Evolutionary conservation across 768 basidiomycete genomes (phyloP), one percentile per base, ranked within the genome.

Genomic region (Mycena venus): DNA sequence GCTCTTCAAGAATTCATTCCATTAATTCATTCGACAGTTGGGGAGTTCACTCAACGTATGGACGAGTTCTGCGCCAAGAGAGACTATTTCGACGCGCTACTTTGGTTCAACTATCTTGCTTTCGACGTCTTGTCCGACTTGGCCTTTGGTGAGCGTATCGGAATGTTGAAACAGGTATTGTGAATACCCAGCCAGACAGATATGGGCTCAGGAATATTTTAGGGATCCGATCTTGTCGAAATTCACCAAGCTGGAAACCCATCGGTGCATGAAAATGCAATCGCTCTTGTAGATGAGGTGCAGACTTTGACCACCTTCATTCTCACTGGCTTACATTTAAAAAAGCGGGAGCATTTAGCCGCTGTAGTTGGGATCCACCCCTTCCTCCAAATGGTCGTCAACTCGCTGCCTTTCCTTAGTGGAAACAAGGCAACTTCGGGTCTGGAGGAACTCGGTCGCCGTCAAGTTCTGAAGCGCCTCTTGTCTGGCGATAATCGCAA

Each of bases 31-130:
- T 29, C 70, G 8, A 73, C 62, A 6, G 44, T 82, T 4, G 31
- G 36, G 0, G 40, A 40, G 8, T 79, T 82, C 51, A 65, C 78
- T 11, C 44, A 76, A 10, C 72, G 80, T 38, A 42, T 83, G 42
- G 81, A 83, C 65, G 72, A 67, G 36, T 70, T 78, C 53, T 75
- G 78, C 65, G 38, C 70, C 15, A 64, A 58, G 15, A 77, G 64
- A n/a, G 71, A 79, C 40, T 70, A 70, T 32, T 67, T 80, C 25
- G 79, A 82, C 69, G 75, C 75, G 1, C 71, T 84, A 19, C 38
- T 77, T 55, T 83, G 82, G 82, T 78, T 85, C 73, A 83, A 85
- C 68, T 84, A 80, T 59, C 72, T 85, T 25, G 78, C 84, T 3
- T 83, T 83, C 62, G 83, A 84, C 61, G 75, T 82, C 36, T 70